Base-by-base conservation (phyloP, 176 grass and related monocot genomes). In the Lolium multiflorum region DNA sequence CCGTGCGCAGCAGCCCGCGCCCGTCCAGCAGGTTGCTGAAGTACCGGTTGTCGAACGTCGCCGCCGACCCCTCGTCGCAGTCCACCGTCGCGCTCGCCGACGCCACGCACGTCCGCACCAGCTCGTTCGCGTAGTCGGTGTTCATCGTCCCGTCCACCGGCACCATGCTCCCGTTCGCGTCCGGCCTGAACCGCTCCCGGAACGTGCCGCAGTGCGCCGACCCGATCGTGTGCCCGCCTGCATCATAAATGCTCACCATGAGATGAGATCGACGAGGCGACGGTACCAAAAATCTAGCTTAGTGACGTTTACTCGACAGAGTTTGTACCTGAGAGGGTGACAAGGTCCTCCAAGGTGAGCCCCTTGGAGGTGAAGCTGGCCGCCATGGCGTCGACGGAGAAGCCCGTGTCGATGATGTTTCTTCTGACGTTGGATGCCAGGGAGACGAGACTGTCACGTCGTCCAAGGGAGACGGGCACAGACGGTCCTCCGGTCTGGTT, bases 371-470 rank as follows among this genome's bases (percentile, higher is more conserved):
- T 18, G 87, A 98, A 98, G 74, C 86, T 91, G 11, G 82, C 38
- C 16, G 90, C 90, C 97, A 98, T 96, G 3, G 87, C 90, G 46
- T 94, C 84, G 0, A 98, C 82, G 0, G 92, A 96, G 85, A 98
- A 98, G 70, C 88, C 90, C 0, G 94, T 98, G 88, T 98, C 94
- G 20, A 98, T 86, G 85, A 98, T 98, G 94, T 98, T 98, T 11
- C 82, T 61, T 46, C 93, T 82, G 8, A 98, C 97, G 56, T 94
- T 92, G 74, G 97, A 92, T 9, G 93, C 94, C 20, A 84, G 66
- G 11, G 97, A 98, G 17, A 94, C 89, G 17, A 86, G 82, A 71
- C 97, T 80, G 14, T 98, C 97, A 6, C 83, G 91, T 64, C 94
- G 79, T 0, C 97, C 97, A 14, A 98, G 48, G 2, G 71, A 24